These are phyloP conservation scores for Sarcocystis neurona DNA, from an alignment of 169 alveolate species.

Conservation along the genomic window DNA sequence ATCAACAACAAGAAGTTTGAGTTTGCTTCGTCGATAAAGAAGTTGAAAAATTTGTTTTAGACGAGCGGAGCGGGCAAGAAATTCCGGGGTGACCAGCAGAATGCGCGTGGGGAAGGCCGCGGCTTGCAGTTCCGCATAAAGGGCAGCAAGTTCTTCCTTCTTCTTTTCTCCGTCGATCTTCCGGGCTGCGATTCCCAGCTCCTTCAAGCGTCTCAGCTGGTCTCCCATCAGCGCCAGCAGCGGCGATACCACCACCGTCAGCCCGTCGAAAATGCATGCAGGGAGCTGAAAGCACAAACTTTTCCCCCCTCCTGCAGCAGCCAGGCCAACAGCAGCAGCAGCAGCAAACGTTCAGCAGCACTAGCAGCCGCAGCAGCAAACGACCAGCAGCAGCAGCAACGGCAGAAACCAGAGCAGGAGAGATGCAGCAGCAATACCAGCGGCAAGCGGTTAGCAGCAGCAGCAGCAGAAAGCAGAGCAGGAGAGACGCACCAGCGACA, in stretches of 20 bases:
- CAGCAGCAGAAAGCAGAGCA: no score
- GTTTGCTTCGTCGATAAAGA: not conserved
- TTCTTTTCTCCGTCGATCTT: slow-evolving; percentile 20
- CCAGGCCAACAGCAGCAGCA: slow-evolving; percentile 23
- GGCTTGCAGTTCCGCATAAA: slow-evolving; percentile 10
- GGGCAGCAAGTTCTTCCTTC: not conserved
- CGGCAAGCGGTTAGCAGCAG: not conserved
- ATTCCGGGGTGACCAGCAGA: slow-evolving; percentile 21
- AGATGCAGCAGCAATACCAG: not conserved
- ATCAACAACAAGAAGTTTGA: not conserved
- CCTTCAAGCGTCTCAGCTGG: slow-evolving; percentile 75
- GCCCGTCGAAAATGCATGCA: slow-evolving; percentile 78
- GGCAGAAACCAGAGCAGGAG: no score
- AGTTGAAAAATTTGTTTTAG: not conserved
- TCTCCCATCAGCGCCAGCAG: slow-evolving; percentile 91
- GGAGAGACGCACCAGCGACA: no score
- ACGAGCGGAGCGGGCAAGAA: slow-evolving; percentile 1
- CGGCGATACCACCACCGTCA: slow-evolving; percentile 88
- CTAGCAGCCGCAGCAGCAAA: not conserved
- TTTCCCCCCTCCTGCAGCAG: slow-evolving; percentile 94
- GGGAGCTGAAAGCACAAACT: slow-evolving; percentile 94
- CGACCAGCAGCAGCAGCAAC: no score
- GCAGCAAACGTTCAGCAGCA: not conserved
- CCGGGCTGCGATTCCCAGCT: slow-evolving; percentile 6
- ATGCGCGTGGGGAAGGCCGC: not conserved